A percentile compares a stretch with the other conserved stretches of the same genome.
Evolutionary conservation across 179 eudicot species (phyloP).

Genomic region (Dionaea muscipula): DNA sequence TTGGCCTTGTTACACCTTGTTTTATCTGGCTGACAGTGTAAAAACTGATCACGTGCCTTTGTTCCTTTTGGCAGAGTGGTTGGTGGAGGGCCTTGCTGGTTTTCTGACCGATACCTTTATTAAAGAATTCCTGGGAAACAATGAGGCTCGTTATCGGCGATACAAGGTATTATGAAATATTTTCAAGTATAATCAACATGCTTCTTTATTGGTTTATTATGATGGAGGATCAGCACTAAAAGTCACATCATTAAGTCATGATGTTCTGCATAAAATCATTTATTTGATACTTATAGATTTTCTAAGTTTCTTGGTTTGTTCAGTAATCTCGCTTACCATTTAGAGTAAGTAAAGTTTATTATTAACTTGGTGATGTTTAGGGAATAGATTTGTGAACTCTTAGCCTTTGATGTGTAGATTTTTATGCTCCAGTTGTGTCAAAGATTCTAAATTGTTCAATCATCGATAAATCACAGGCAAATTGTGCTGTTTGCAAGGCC

Average conservation of each 20-base stretch:
- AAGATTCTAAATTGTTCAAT: neutral
- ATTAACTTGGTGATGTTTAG: no score
- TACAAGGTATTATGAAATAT: conserved; percentile 88
- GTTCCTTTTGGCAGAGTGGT: conserved; percentile 59
- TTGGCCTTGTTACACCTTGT: neutral
- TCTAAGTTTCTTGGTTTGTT: no score
- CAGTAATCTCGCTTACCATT: no score
- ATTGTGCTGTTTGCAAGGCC: conserved; percentile 85
- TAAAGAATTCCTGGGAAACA: conserved; percentile 77
- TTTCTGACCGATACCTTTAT: conserved; percentile 72
- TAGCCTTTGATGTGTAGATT: no score
- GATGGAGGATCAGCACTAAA: no score
- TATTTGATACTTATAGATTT: no score
- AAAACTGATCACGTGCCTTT: neutral
- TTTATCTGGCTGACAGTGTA: conserved; percentile 9
- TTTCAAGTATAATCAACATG: no score
- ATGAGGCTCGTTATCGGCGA: conserved; percentile 88
- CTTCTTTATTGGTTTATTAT: no score
- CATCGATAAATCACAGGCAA: conserved; percentile 41
- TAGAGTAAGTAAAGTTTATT: no score
- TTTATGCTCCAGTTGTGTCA: neutral
- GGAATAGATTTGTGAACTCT: no score
- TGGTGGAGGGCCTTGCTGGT: conserved; percentile 93
- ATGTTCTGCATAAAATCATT: no score
- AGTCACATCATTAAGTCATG: no score